These are phyloP conservation scores for Drechslerella dactyloides DNA, from an alignment of 2,329 filamentous ascomycete species.

Conservation along the genomic window DNA sequence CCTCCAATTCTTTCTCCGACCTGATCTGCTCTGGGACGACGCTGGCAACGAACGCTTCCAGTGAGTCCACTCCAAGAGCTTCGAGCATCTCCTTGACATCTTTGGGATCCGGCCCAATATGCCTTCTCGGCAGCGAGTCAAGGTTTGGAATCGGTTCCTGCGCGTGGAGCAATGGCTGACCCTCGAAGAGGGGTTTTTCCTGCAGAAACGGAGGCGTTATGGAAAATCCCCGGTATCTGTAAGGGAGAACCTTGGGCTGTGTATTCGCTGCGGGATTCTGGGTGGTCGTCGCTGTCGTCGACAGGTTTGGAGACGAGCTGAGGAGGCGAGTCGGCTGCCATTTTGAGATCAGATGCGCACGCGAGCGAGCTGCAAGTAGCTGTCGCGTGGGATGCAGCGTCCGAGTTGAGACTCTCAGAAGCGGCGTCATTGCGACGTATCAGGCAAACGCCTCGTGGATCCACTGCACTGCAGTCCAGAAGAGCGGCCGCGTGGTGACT, in stretches of 20 bases:
- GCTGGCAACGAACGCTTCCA: constrained; percentile 84
- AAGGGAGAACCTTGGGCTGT: not conserved
- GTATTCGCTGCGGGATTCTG: not conserved
- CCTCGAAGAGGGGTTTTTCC: constrained; percentile 14
- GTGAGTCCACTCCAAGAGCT: constrained; percentile 67
- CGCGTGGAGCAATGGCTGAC: constrained; percentile 10
- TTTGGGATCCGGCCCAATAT: constrained; percentile 80
- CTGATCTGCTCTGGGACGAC: constrained; percentile 83
- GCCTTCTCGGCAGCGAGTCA: constrained; percentile 75
- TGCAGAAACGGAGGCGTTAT: constrained; percentile 28
- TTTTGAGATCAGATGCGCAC: constrained; percentile 8
- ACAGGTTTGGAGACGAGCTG: not conserved
- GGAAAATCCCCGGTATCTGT: not conserved
- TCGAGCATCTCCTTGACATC: constrained; percentile 80
- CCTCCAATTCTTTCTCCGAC: constrained; percentile 68
- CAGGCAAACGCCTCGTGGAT: constrained; percentile 36
- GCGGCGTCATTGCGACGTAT: constrained; percentile 40
- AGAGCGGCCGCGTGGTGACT: not conserved
- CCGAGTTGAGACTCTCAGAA: constrained; percentile 32
- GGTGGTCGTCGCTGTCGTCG: not conserved
- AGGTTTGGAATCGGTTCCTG: constrained; percentile 13
- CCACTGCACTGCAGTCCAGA: not conserved
- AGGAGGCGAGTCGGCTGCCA: constrained; percentile 7
- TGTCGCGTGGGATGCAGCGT: constrained; percentile 37
- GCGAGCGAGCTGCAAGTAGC: constrained; percentile 20